phyloP scores from a whole-genome alignment of 139 green algal species.

The Coelastrella sp. region DNA sequence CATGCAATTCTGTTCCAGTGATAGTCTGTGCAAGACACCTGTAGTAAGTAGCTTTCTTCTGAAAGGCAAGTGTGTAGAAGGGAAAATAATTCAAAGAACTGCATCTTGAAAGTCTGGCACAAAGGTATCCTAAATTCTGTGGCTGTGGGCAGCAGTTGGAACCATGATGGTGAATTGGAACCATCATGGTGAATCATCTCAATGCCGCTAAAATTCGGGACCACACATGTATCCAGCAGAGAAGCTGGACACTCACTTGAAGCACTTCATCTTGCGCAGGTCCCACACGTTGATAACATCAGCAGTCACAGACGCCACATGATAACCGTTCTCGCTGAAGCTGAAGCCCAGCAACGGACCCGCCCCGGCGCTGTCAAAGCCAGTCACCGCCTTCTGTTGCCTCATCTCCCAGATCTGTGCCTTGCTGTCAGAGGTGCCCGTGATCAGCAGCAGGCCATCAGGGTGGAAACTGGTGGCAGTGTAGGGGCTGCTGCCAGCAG shows the following conservation, averaged over 20 bases:
- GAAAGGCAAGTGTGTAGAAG: no score
- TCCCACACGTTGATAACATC: conserved; percentile 97
- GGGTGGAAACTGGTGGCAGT: conserved; percentile 76
- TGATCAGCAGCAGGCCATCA: conserved; percentile 92
- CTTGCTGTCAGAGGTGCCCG: conserved; percentile 66
- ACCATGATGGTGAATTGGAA: no score
- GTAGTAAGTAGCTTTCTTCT: no score
- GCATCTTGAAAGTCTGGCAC: no score
- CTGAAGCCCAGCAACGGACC: conserved; percentile 70
- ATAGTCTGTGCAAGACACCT: no score
- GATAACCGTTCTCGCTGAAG: conserved; percentile 86
- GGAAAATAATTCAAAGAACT: no score
- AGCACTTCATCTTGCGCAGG: conserved; percentile 95
- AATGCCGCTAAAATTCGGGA: no score
- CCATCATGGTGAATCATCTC: no score
- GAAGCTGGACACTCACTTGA: conserved; percentile 62
- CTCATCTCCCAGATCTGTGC: conserved; percentile 93
- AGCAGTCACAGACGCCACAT: conserved; percentile 84
- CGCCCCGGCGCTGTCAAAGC: conserved; percentile 75
- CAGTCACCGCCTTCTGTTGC: conserved; percentile 85
- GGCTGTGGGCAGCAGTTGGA: no score
- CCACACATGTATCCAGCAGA: no score
- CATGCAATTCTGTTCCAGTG: no score
- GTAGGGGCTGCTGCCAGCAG: neutral
- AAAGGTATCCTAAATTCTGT: no score